Evolutionary conservation across 2,329 filamentous ascomycete species (phyloP).

Genomic region (Penicillium nordicum): DNA sequence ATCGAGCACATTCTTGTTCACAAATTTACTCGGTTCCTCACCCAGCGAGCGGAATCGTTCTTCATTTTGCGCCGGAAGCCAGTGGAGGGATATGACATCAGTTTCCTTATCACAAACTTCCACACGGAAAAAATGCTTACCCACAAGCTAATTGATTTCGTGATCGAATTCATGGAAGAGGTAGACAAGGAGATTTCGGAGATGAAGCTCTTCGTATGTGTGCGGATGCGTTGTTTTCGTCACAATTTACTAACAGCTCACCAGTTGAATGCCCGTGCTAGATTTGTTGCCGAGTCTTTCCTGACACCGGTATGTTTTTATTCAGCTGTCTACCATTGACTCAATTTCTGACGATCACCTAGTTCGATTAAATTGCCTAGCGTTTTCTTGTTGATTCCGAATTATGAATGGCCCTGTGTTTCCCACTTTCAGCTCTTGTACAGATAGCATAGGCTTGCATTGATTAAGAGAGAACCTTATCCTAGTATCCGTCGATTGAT

Average conservation of each 20-base stretch:
- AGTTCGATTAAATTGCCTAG: slow-evolving; percentile 32
- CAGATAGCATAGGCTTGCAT: slow-evolving; percentile 26
- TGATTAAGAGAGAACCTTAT: slow-evolving; percentile 13
- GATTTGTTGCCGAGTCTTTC: slow-evolving; percentile 98
- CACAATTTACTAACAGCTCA: not conserved
- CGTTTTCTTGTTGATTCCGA: slow-evolving; percentile 20
- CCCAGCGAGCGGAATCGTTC: slow-evolving; percentile 92
- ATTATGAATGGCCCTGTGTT: slow-evolving; percentile 20
- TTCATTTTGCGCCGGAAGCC: slow-evolving; percentile 95
- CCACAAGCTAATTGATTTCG: slow-evolving; percentile 98
- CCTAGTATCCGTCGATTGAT: slow-evolving; percentile 4
- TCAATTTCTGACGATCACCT: slow-evolving; percentile 6
- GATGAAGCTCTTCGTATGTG: slow-evolving; percentile 96
- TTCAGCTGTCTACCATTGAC: not conserved
- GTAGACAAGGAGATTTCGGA: slow-evolving; percentile 99
- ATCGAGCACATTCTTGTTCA: slow-evolving; percentile 88
- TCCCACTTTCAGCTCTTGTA: slow-evolving; percentile 19
- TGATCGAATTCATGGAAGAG: slow-evolving; percentile 99
- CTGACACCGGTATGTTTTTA: slow-evolving; percentile 70
- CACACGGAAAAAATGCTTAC: slow-evolving; percentile 98
- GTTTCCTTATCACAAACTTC: slow-evolving; percentile 97
- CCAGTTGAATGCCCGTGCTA: slow-evolving; percentile 89
- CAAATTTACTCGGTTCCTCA: slow-evolving; percentile 96
- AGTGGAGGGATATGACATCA: slow-evolving; percentile 97
- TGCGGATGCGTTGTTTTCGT: not conserved